phyloP scores from a whole-genome alignment of 768 basidiomycete genomes.

The Boletus insuetus region DNA sequence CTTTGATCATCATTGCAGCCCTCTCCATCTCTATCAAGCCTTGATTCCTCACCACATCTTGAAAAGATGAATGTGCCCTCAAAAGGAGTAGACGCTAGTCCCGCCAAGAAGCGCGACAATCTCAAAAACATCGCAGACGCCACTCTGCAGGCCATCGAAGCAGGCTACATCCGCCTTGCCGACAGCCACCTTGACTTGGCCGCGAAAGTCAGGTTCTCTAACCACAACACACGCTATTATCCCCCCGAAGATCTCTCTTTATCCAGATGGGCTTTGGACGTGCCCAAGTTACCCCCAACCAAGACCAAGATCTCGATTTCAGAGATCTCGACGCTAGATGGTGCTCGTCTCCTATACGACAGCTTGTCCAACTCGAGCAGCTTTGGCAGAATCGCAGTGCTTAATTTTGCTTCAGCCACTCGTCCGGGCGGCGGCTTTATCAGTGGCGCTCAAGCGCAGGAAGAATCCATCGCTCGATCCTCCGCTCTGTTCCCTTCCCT shows the following conservation, averaged over 20 bases:
- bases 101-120: conserved; percentile 6
- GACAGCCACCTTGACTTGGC: conserved; percentile 34
- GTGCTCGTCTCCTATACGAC: conserved; percentile 43
- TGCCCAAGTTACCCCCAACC: conserved; percentile 8
- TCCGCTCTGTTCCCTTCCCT: conserved; percentile 69
- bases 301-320: conserved; percentile 44
- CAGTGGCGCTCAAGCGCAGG: conserved; percentile 71
- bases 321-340: conserved; percentile 64
- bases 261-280: conserved; percentile 41
- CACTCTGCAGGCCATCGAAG: conserved; percentile 48
- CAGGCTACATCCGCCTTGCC: conserved; percentile 39
- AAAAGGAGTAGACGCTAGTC: neutral
- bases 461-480: conserved; percentile 76
- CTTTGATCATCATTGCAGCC: neutral
- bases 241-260: conserved; percentile 44
- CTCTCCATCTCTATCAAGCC: too few relatives aligned
- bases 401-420: conserved; percentile 77
- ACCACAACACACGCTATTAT: conserved; percentile 51
- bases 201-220: conserved; percentile 33
- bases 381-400: conserved; percentile 49
- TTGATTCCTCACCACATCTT: too few relatives aligned
- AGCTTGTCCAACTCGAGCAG: conserved; percentile 9
- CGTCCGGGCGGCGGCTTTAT: conserved; percentile 77
- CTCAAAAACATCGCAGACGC: conserved; percentile 46
- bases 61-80: neutral